phyloP scores from a whole-genome alignment of 2,329 filamentous ascomycete genomes.

The Aspergillus awamori region DNA sequence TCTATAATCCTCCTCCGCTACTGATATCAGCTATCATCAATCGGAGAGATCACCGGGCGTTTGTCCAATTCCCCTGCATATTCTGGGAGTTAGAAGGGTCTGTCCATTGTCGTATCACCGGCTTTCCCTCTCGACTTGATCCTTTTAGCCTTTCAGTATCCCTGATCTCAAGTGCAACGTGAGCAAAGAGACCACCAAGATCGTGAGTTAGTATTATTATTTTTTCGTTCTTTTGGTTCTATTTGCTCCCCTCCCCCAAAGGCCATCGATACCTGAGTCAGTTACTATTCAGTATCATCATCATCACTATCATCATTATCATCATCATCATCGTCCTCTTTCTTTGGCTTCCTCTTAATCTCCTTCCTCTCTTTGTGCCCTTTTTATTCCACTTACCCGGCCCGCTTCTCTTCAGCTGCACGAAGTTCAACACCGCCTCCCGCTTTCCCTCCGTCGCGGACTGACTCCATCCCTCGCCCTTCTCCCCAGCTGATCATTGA shows the following conservation, averaged over 20 bases:
- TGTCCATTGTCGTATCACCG: constrained; percentile 2
- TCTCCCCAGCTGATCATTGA: constrained; percentile 10
- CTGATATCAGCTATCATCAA: neutral
- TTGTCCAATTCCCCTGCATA: constrained; percentile 1
- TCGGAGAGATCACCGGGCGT: constrained; percentile 1
- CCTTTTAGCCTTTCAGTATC: neutral
- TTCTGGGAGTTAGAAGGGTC: neutral
- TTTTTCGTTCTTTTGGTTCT: neutral
- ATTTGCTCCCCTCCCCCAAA: neutral
- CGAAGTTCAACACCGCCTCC: constrained; percentile 13
- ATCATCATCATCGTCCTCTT: neutral
- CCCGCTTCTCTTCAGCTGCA: constrained; percentile 6
- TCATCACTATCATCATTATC: constrained; percentile 1
- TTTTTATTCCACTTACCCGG: neutral
- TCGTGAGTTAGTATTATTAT: neutral
- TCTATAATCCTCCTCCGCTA: too few species aligned
- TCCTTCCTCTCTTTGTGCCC: constrained; percentile 5
- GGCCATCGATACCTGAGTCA: neutral
- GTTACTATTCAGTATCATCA: neutral
- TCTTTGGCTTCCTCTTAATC: constrained; percentile 9
- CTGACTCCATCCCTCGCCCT: constrained; percentile 10
- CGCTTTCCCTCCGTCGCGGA: constrained; percentile 1
- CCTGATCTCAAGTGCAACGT: neutral
- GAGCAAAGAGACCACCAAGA: neutral
- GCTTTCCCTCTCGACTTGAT: neutral